Evolutionary conservation across 768 basidiomycete species (phyloP), one percentile per base, ranked within the genome.

Genomic region (Termitomyces sp.): DNA sequence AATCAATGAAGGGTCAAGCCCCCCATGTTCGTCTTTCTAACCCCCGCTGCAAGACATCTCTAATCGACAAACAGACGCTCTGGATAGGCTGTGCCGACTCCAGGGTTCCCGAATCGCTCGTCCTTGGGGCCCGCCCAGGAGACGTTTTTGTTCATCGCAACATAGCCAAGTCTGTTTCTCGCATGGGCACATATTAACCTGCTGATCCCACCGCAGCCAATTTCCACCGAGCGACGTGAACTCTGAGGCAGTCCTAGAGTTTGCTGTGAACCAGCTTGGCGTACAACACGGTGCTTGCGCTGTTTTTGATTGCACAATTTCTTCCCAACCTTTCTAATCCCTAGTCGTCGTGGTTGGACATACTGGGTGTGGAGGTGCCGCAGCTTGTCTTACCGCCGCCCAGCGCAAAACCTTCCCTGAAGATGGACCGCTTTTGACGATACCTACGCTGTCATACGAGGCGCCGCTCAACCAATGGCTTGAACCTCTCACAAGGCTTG

Each of bases 1-100:
- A 78, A 58, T 78, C 72, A 2, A 81, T 86, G 0, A 74, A 83
- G 65, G 87, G 85, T 13, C 93, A 94, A 66, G 58, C 69, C 2
- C 86, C 88, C 8, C 84, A 89, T 75, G 88, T 83, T 58, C 26
- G 75, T 68, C 36, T 10, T 41, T 60, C n/a, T 61, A 36, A 53
- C 47, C 27, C 10, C 16, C 43, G 54, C 29, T 26, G 59, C 51
- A 46, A 48, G 58, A 57, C 48, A 29, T 55, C 26, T 10, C 58
- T 59, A 55, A 46, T 46, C 20, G n/a, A 29, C 34, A 42, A 8
- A n/a, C 49, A 90, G 88, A 75, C 86, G 12, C 81, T 89, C 63
- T 91, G 87, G 88, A 82, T 91, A 65, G 87, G 88, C 50, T 91
- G 88, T 69, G 80, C 91, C 37, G 93, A 95, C 69, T 94, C 91